Evolutionary conservation across 495 filamentous ascomycete species (phyloP), one percentile per base, ranked within the genome.

Genomic region (Penicillium lividum): DNA sequence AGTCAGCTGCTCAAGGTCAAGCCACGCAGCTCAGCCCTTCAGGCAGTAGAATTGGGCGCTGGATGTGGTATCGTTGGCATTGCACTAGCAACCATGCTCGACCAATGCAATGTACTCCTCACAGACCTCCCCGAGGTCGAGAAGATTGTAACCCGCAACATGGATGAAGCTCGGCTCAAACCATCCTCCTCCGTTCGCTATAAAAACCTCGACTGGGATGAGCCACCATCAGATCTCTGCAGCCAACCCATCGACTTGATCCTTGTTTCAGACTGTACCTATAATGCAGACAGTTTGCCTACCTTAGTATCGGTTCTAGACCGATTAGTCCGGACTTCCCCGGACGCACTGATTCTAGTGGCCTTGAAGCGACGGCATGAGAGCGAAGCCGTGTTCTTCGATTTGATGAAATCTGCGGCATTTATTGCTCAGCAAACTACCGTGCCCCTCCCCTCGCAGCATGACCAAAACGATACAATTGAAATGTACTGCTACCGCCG

Each of bases 221-320:
- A 82, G 27, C 74, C 81, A 18, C 71, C 82, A 7, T 73, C 73
- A 2, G 31, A 69, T 15, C 60, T 74, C 16, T 73, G 63, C 28
- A 66, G 73, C 3, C 71, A 69, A 27, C 61, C 66, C 0, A 86
- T 87, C 72, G 88, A 96, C 68, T 64, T 98, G 33, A 78, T 97
- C 25, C 69, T 96, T 5, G 80, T 96, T 2, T 90, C 92, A 16
- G 94, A 98, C 67, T 97, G 94, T 77, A 98, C 92, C 10, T 98
- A 98, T 75, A 98, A 98, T 69, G 80, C 84, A 33, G 91, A 94
- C 68, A 90, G 86, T 45, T 75, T 92, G 36, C 89, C 89, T 15
- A 80, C 85, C 9, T 76, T 98, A 34, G 90, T 97, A 4, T 73
- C 76, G 36, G 90, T 89, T 0, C 75, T 98, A 13, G 69, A 73